Percentiles rank a stretch among this genome's conserved stretches.
These are phyloP conservation scores for Aspergillus ellipticus DNA, from an alignment of 495 filamentous ascomycete genomes.

Conservation along the genomic window DNA sequence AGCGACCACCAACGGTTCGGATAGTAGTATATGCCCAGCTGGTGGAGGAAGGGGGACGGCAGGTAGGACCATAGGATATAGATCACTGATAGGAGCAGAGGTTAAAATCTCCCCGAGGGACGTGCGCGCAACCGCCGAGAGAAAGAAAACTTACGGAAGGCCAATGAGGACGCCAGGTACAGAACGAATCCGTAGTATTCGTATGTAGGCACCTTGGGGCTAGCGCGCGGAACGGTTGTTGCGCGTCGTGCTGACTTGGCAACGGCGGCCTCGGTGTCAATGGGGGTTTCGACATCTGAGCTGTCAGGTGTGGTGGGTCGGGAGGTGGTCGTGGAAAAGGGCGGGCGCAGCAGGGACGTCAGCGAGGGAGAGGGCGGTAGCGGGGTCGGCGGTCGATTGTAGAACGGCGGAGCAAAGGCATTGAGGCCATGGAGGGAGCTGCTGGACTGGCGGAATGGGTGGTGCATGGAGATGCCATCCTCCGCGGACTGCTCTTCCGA, in stretches of 20 bases:
- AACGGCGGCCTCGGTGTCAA: conserved; percentile 59
- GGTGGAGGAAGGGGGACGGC: conserved; percentile 85
- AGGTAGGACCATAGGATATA: conserved; percentile 95
- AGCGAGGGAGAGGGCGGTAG: conserved; percentile 90
- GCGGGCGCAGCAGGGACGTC: conserved; percentile 86
- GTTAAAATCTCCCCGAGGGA: not conserved
- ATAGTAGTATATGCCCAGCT: conserved; percentile 93
- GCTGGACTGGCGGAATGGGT: conserved; percentile 41
- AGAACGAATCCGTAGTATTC: conserved; percentile 99
- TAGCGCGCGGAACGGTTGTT: conserved; percentile 77
- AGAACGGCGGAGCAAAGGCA: conserved; percentile 82
- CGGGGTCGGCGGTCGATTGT: conserved; percentile 82
- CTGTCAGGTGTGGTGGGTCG: conserved; percentile 88
- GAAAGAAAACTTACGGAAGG: conserved; percentile 59
- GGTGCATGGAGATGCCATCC: conserved; percentile 33
- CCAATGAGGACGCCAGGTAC: conserved; percentile 76
- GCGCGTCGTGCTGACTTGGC: conserved; percentile 60
- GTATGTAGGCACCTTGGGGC: conserved; percentile 92
- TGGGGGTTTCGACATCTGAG: conserved; percentile 74
- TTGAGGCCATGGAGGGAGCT: conserved; percentile 43
- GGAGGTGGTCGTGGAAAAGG: conserved; percentile 66
- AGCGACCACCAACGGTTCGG: conserved; percentile 97
- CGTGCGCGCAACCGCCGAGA: not conserved
- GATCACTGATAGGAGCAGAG: conserved; percentile 48
- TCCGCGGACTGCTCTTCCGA: conserved; percentile 34